Base-by-base conservation (phyloP, 352 stramenopile genomes). In the Paralagenidium karlingii region DNA sequence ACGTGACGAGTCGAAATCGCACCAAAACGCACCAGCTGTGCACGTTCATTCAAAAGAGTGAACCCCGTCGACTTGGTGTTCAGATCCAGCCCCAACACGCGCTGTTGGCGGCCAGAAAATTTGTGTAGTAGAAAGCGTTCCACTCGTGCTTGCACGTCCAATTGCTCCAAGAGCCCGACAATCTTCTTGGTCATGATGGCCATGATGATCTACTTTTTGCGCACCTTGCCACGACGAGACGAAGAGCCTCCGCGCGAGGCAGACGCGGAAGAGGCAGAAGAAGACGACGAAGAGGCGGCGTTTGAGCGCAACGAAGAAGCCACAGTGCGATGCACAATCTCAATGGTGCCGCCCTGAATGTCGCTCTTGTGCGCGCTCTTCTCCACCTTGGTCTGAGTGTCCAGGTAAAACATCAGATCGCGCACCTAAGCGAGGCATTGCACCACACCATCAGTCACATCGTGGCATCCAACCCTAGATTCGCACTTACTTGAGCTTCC, bases 321-420 rank as follows among this genome's bases (percentile, higher is more conserved):
- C n/a, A n/a, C n/a, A n/a, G n/a, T 8, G 21, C 19, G 9, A 24
- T 19, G 19, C 12, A 16, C 34, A 37, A 12, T 27, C 33, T 8
- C n/a, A 45, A 47, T n/a, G 3, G 11, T 47, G n/a, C 33, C 16
- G 16, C 20, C 68, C 53, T 82, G 63, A 43, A 92, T 92, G 13
- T 92, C 79, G n/a, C 82, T 57, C 20, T 68, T 68, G 30, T 92
- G 64, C 20, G 51, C 41, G 45, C 76, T 90, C 29, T 85, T 63
- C 40, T 87, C 75, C 3, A 94, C 68, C 45, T 86, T 87, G 54
- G 51, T 87, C 44, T 91, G 81, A 24, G 78, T 90, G 43, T 94
- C 81, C 21, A 94, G 45, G 48, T 91, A 92, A 45, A 94, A 92
- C 81, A 94, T 94, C 8, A 94, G 44, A 49, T 94, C 81, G 20